Evolutionary conservation across 495 filamentous ascomycete species (phyloP).

Genomic region (Evansstolkia leycettana): DNA sequence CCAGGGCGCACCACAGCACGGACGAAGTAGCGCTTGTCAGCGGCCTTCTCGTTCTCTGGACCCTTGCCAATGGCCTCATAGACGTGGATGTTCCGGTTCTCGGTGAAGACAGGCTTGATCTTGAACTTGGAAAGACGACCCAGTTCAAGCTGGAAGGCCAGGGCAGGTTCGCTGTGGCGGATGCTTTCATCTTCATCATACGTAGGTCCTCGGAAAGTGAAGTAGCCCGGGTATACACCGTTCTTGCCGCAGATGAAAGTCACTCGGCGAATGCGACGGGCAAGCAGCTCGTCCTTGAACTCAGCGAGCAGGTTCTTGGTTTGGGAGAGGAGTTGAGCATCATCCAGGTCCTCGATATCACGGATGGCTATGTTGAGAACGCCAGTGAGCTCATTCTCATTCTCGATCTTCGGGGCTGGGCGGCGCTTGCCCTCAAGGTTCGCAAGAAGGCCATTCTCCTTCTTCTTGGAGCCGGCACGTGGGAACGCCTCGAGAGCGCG

Average conservation of each 20-base stretch:
- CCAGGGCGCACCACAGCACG: conserved; percentile 88
- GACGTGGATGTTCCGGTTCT: conserved; percentile 97
- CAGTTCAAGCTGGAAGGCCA: conserved; percentile 96
- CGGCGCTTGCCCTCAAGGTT: conserved; percentile 63
- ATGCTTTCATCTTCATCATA: conserved; percentile 90
- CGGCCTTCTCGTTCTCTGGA: conserved; percentile 65
- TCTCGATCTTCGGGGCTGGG: conserved; percentile 38
- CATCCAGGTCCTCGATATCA: conserved; percentile 78
- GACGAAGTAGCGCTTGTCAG: conserved; percentile 88
- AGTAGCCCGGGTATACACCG: conserved; percentile 93
- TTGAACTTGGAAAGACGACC: conserved; percentile 89
- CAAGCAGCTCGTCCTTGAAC: conserved; percentile 70
- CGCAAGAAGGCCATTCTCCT: conserved; percentile 47
- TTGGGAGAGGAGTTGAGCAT: conserved; percentile 64
- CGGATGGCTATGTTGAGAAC: conserved; percentile 87
- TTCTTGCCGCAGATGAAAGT: conserved; percentile 96
- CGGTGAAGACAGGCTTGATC: conserved; percentile 95
- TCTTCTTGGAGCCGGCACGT: conserved; percentile 31
- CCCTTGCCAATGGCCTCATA: conserved; percentile 94
- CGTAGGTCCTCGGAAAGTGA: conserved; percentile 85
- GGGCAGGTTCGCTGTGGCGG: conserved; percentile 89
- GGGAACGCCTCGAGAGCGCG: conserved; percentile 79
- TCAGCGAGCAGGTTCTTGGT: conserved; percentile 66
- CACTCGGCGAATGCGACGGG: conserved; percentile 71
- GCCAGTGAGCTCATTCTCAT: conserved; percentile 67